Conservation (phyloP, 805 yeast genomes). For the Candida ficus region DNA sequence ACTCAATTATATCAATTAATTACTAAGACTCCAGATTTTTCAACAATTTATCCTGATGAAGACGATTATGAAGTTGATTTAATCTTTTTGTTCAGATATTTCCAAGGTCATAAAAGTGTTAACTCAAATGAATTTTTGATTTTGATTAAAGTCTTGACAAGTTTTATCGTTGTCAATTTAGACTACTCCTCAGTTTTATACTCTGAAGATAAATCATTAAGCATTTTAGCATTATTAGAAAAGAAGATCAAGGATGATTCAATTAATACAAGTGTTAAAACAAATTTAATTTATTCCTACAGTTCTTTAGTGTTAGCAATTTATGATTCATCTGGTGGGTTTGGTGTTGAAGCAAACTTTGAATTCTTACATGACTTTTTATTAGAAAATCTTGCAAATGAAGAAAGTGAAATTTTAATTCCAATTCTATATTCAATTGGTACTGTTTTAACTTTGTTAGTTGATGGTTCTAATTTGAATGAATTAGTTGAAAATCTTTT, state of each 20-base stretch:
- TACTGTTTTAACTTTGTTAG: conserved; percentile 18
- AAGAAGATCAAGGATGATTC: conserved; percentile 16
- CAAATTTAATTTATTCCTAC: conserved; percentile 21
- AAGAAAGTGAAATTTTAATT: conserved; percentile 10
- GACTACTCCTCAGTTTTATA: conserved; percentile 20
- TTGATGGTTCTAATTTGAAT: conserved; percentile 11
- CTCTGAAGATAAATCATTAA: conserved; percentile 13
- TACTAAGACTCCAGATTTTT: conserved; percentile 15
- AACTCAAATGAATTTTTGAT: conserved; percentile 12
- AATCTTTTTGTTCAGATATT: conserved; percentile 14
- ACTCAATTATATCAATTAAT: conserved; percentile 22
- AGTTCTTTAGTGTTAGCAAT: conserved; percentile 18
- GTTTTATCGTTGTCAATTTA: conserved; percentile 20
- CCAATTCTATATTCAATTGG: conserved; percentile 23
- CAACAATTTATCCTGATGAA: conserved; percentile 12
- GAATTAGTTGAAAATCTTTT: conserved; percentile 19
- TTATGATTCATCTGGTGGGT: conserved; percentile 24
- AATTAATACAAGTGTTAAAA: conserved; percentile 11
- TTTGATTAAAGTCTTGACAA: conserved; percentile 16
- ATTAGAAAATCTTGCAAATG: conserved; percentile 9
- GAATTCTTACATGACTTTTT: conserved; percentile 16
- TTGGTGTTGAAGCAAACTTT: conserved; percentile 21
- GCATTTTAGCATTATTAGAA: conserved; percentile 16
- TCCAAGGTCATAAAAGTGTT: conserved; percentile 14
- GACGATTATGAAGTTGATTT: conserved; percentile 16